These are phyloP conservation scores for Myxozyma udenii DNA, from an alignment of 805 yeast genomes.

Conservation along the genomic window DNA sequence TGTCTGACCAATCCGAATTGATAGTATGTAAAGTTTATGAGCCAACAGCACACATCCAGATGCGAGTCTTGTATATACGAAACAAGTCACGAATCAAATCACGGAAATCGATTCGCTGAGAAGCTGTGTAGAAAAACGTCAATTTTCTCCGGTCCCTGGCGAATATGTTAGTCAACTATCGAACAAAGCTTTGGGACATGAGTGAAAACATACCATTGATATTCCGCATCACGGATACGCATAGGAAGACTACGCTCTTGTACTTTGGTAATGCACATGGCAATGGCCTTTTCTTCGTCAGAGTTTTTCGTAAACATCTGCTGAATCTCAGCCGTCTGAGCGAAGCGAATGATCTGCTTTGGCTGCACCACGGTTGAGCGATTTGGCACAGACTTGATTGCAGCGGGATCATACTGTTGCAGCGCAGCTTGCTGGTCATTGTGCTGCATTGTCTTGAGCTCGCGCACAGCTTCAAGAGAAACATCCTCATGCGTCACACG, in stretches of 20 bases:
- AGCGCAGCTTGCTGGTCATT: slow-evolving; percentile 70
- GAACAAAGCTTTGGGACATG: not conserved
- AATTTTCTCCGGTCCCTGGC: slow-evolving; percentile 63
- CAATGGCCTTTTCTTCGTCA: slow-evolving; percentile 69
- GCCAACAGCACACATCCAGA: slow-evolving; percentile 91
- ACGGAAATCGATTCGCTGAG: slow-evolving; percentile 69
- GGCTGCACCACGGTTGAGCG: slow-evolving; percentile 43
- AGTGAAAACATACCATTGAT: slow-evolving; percentile 53
- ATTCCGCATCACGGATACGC: slow-evolving; percentile 73
- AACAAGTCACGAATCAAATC: slow-evolving; percentile 73
- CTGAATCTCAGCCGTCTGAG: slow-evolving; percentile 57
- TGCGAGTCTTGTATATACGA: slow-evolving; percentile 71
- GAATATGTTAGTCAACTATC: not conserved
- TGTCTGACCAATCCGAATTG: no score
- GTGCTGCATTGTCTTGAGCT: slow-evolving; percentile 61
- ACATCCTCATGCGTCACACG: slow-evolving; percentile 57
- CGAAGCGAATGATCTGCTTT: slow-evolving; percentile 62
- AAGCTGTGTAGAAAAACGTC: slow-evolving; percentile 67
- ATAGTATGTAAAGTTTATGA: no score
- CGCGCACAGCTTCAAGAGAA: slow-evolving; percentile 62
- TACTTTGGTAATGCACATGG: slow-evolving; percentile 59
- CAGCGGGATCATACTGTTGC: slow-evolving; percentile 35
- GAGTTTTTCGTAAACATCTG: slow-evolving; percentile 56
- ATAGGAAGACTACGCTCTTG: slow-evolving; percentile 49
- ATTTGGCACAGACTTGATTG: slow-evolving; percentile 3